Base-by-base conservation (phyloP, 192 early-diverging fungal species). In the Spinellus fusiger region DNA sequence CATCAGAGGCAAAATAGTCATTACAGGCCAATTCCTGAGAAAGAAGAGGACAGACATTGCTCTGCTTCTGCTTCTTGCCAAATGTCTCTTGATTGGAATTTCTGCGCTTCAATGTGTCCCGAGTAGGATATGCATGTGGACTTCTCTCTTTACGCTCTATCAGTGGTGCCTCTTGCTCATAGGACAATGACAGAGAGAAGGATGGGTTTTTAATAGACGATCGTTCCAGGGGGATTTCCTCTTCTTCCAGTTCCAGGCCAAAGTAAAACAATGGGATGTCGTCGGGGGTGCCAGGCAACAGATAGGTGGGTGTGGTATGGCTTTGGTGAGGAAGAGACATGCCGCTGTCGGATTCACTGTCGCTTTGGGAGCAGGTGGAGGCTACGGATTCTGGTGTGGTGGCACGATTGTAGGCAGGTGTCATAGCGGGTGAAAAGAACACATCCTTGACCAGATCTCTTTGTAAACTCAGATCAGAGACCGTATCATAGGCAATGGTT, bases 401-500 rank as follows among this genome's bases (percentile, higher is more conserved):
- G 34, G 34, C 29, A n/a, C 32, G 31, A 4, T 29, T 31, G 35
- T 65, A 26, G 22, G 63, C 32, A 32, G 44, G 48, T 32, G 34
- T 48, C 59, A 62, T 58, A 7, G 69, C 58, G 5, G 69, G 62
- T 0, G 69, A 71, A 29, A 71, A 64, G 22, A 71, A 71, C 4
- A 71, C 69, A 38, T 71, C 69, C 25, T 69, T 69, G 2, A 65
- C 66, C 25, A 65, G 54, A 4, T 69, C 66, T 28, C 58, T 69
- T 20, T 65, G 57, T 10, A 44, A 49, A 29, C 54, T 16, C 15
- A 47, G 35, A 7, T 65, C 63, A 4, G 40, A 47, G 28, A 56
- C 44, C 10, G 49, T 64, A 44, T 73, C 71, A 64, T 65, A 73
- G 1, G 51, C 64, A 44, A 73, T 73, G 1, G 71, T 73, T 10